Evolutionary conservation across 495 filamentous ascomycete species (phyloP), one percentile per base, ranked within the genome.

Genomic region (Apiosordaria backusii): DNA sequence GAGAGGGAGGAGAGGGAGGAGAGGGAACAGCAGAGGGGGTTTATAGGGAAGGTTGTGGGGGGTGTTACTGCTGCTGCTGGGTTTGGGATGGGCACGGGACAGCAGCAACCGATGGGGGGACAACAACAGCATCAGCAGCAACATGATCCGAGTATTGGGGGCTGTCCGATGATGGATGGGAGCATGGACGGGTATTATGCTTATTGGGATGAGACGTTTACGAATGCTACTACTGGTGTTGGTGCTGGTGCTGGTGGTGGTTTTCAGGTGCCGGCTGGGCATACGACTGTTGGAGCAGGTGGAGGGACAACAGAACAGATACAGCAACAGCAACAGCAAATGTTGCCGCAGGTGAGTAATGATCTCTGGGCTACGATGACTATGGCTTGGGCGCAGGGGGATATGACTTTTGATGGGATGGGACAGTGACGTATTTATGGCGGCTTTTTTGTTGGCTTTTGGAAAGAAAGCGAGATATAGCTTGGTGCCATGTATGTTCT

Each of bases 81-180:
- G 61, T 61, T 35, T 35, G 29, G 29, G 13, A 2, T 45, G 10
- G 35, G n/a, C n/a, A n/a, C n/a, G 35, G 35, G 27, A 27, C 35
- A 29, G 62, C 40, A 67, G 6, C 45, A 60, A 50, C 22, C 64
- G 65, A 60, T 64, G n/a, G 66, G 61, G 19, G 27, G 35, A 27
- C 58, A 52, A 9, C 45, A 60, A 27, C 57, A 21, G 19, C 27
- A 26, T 10, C 40, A 55, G 25, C 52, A 45, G 35, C 10, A 7
- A 21, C 53, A 61, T 61, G 69, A 70, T 59, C 25, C 65, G 5
- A 29, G 57, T 45, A 24, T 67, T 24, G 23, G 29, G 18, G 75
- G 71, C 13, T 83, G 81, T 54, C 81, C 80, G 4, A 81, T 83
- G 78, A 71, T 81, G 63, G 79, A 83, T 61, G 78, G 80, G 26